phyloP scores from a whole-genome alignment of 495 filamentous ascomycete species.

The Podospora sp. region DNA sequence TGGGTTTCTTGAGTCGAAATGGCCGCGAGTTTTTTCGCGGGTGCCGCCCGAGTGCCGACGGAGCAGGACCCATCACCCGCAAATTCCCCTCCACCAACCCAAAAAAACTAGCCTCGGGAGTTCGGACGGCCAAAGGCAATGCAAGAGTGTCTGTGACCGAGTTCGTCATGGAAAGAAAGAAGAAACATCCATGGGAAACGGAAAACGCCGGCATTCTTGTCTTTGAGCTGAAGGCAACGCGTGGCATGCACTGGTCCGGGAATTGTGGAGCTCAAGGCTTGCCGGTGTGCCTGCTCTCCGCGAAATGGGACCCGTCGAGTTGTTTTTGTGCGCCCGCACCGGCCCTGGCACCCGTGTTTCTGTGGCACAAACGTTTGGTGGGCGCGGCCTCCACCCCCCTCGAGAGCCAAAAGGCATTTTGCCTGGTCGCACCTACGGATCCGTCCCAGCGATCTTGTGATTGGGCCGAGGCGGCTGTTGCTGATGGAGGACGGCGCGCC shows the following conservation, averaged over 20 bases:
- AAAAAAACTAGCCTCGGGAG: not conserved
- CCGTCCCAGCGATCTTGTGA: not conserved
- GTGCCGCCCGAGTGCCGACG: constrained; percentile 19
- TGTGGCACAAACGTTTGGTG: not conserved
- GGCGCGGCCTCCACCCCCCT: not conserved
- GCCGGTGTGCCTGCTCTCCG: constrained; percentile 14
- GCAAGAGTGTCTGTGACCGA: not conserved
- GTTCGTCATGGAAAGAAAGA: not conserved
- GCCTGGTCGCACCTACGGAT: constrained; percentile 4
- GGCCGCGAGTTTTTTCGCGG: constrained; percentile 16
- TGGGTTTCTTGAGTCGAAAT: not conserved
- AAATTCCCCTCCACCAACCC: not conserved
- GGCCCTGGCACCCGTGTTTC: not conserved
- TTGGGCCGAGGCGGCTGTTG: constrained; percentile 2
- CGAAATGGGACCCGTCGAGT: constrained; percentile 11
- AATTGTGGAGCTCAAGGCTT: constrained; percentile 22
- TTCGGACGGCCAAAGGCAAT: not conserved
- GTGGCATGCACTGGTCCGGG: constrained; percentile 10
- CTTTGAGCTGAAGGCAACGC: not conserved
- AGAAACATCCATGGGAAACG: no score
- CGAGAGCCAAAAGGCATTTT: not conserved
- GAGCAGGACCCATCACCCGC: not conserved
- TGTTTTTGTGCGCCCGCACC: not conserved
- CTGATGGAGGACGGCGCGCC: constrained; percentile 11
- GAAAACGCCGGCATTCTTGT: not conserved